phyloP scores from a whole-genome alignment of 345 rosid genomes.

The Punica granatum region DNA sequence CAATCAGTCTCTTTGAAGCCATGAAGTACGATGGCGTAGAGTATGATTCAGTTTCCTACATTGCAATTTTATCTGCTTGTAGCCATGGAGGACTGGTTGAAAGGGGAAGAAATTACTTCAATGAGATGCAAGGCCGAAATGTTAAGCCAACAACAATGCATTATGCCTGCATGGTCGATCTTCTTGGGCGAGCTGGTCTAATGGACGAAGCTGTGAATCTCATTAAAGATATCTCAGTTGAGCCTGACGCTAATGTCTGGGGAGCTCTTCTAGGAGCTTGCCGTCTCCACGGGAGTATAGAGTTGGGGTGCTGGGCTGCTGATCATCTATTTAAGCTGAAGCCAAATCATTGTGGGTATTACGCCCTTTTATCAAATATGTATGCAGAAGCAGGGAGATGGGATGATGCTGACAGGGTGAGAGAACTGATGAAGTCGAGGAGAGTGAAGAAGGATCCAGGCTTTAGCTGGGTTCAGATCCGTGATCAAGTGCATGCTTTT shows the following conservation, averaged over 20 bases:
- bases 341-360: conserved; percentile 44
- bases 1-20: conserved; percentile 32
- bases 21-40: conserved; percentile 28
- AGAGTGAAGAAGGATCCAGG: conserved; percentile 41
- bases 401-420: conserved; percentile 41
- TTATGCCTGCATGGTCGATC: conserved; percentile 51
- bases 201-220: conserved; percentile 31
- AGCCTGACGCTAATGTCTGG: conserved; percentile 40
- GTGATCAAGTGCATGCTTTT: conserved; percentile 27
- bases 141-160: conserved; percentile 32
- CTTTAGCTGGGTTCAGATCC: conserved; percentile 47
- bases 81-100: conserved; percentile 44
- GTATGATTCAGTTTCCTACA: conserved; percentile 38
- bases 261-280: conserved; percentile 52
- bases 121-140: conserved; percentile 24
- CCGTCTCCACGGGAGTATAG: conserved; percentile 34
- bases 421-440: conserved; percentile 40
- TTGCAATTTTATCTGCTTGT: conserved; percentile 42
- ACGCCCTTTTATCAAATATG: conserved; percentile 39
- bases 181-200: conserved; percentile 44
- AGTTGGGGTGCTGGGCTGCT: conserved; percentile 46
- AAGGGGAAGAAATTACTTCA: conserved; percentile 34
- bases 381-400: conserved; percentile 42
- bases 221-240: conserved; percentile 21
- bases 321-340: conserved; percentile 38